A percentile compares a stretch with the other conserved stretches of the same genome.
phyloP scores from a whole-genome alignment of 2,329 filamentous ascomycete genomes.

The Tolypocladium ophioglossoides region DNA sequence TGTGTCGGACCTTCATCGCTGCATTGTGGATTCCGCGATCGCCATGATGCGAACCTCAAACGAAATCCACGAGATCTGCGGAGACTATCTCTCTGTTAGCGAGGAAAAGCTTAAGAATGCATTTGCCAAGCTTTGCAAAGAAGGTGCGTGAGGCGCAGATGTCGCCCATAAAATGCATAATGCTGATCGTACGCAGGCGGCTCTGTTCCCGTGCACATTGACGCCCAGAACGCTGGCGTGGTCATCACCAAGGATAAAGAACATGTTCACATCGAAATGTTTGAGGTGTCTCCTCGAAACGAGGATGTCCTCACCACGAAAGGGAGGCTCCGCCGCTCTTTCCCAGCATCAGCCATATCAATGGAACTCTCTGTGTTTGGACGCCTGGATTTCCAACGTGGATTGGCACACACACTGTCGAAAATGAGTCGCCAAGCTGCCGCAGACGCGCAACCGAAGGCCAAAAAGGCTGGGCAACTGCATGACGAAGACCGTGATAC shows the following conservation, averaged over 20 bases:
- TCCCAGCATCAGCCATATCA: constrained; percentile 5
- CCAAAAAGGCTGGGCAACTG: constrained; percentile 23
- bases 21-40: too few species aligned
- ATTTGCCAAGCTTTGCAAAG: too few species aligned
- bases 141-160: too few species aligned
- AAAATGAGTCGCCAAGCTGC: constrained; percentile 19
- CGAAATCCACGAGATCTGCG: too few species aligned
- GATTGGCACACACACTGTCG: constrained; percentile 5
- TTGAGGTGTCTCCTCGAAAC: constrained; percentile 20
- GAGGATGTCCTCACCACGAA: neutral
- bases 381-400: constrained; percentile 8
- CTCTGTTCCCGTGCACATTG: neutral
- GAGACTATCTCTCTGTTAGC: too few species aligned
- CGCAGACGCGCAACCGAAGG: too few species aligned
- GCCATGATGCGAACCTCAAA: too few species aligned
- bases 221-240: constrained; percentile 24
- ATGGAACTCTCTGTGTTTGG: constrained; percentile 1
- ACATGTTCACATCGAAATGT: constrained; percentile 17
- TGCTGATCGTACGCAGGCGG: too few species aligned
- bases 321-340: constrained; percentile 8
- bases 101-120: too few species aligned
- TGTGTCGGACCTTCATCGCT: too few species aligned
- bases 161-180: too few species aligned
- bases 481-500: constrained; percentile 38
- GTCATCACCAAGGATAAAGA: constrained; percentile 12